Base-by-base conservation (phyloP, 225 moss, liverwort and hornwort genomes). In the Ulota crispa region DNA sequence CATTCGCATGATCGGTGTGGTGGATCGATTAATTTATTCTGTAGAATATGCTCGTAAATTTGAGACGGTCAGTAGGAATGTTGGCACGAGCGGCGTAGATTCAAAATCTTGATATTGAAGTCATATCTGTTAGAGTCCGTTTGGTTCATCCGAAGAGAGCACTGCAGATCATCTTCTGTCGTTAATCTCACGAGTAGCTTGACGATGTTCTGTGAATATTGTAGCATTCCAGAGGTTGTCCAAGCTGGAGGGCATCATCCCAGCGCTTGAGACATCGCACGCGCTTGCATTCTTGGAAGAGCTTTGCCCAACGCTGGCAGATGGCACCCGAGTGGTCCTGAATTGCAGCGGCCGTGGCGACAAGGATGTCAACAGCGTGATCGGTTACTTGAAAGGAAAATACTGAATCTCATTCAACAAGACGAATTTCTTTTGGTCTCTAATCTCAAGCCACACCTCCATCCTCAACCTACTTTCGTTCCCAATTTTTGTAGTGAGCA, bases 331-430 rank as follows among this genome's bases (percentile, higher is more conserved):
- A 76, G 85, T 99, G 56, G 93, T 96, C 21, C 79, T 95, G 52
- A 95, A 95, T 70, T 93, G 91, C 66, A 98, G 98, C 73, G 98
- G 98, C 59, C 89, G 95, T 28, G 98, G 95, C n/a, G 98, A 98
- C 72, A 98, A 98, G 85, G 98, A 98, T 87, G 98, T 98, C 43
- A 90, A 94, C 83, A 98, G 94, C 30, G 95, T 88, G 18, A 89
- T 95, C 64, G 91, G 93, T 82, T 83, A 85, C 64, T 85, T 91
- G 70, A 90, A 90, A 79, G 90, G 88, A 39, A 91, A 88, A 28
- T 81, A 72, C 34, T 91, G 72, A 90, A 76, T 32, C 16, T 56
- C 39, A 9, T 27, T 36, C 31, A 11, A 3, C 6, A 37, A 28
- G 34, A 31, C 21, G 27, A 26, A n/a, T 30, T 61, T 80, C 55